Conservation (phyloP, 306 rosid species). For the Begonia peltatifolia region DNA sequence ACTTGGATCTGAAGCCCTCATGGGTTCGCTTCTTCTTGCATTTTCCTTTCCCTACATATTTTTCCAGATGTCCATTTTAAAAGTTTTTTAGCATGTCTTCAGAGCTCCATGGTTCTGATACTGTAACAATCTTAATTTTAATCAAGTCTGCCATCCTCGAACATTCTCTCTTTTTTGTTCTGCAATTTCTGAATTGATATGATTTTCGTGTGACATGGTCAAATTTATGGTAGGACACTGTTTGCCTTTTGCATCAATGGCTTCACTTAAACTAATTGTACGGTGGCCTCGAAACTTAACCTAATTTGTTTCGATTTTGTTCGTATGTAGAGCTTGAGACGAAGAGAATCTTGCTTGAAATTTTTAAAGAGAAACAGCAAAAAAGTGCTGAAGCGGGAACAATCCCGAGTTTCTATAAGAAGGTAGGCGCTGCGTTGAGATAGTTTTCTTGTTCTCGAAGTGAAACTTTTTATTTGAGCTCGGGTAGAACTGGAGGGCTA, state of each 20-base stretch:
- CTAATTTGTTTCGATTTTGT: too few relatives aligned
- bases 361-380: slow-evolving; percentile 95
- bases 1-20: slow-evolving; percentile 90
- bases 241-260: too few relatives aligned
- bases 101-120: too few relatives aligned
- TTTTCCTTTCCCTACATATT: neutral
- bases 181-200: too few relatives aligned
- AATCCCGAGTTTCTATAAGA: slow-evolving; percentile 94
- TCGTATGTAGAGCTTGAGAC: slow-evolving; percentile 80
- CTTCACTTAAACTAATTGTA: too few relatives aligned
- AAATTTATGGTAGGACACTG: too few relatives aligned
- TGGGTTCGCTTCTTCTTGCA: slow-evolving; percentile 38
- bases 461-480: slow-evolving; percentile 1
- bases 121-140: too few relatives aligned
- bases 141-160: too few relatives aligned
- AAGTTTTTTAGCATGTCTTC: too few relatives aligned
- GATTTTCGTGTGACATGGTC: too few relatives aligned
- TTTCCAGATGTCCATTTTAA: neutral
- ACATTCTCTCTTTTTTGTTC: too few relatives aligned
- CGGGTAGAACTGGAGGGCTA: slow-evolving; percentile 1
- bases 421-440: slow-evolving; percentile 40
- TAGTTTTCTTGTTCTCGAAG: slow-evolving; percentile 9
- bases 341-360: slow-evolving; percentile 88
- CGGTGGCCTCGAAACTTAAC: too few relatives aligned
- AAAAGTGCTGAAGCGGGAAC: slow-evolving; percentile 82